Percentiles rank a stretch among this genome's conserved stretches.
Evolutionary conservation across 179 eudicot genomes (phyloP).

Genomic region (Camellia oleifera): DNA sequence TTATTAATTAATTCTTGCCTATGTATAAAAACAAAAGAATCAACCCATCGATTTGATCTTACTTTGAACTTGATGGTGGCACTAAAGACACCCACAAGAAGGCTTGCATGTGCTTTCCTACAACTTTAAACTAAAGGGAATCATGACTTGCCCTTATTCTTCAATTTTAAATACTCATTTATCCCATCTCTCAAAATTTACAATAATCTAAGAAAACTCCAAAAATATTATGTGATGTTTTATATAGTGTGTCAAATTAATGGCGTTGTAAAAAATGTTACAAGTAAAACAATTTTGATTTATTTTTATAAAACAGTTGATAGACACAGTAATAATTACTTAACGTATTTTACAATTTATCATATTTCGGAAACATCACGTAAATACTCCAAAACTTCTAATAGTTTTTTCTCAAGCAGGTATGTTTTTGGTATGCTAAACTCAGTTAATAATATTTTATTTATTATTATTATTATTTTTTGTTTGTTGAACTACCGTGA

Average conservation of each 20-base stretch:
- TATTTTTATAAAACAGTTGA: no score
- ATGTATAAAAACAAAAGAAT: neutral
- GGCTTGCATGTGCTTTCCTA: slow-evolving; percentile 26
- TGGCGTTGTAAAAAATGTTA: no score
- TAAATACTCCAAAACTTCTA: no score
- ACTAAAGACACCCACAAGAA: slow-evolving; percentile 27
- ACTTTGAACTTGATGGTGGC: slow-evolving; percentile 5
- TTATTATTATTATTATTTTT: neutral
- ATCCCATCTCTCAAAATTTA: slow-evolving; percentile 2
- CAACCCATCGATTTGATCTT: neutral
- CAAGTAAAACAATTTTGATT: no score
- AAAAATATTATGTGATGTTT: no score
- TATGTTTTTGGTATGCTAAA: neutral
- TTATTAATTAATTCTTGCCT: neutral
- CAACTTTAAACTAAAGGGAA: slow-evolving; percentile 13
- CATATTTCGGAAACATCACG: no score
- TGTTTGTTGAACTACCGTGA: slow-evolving; percentile 14
- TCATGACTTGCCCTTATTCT: slow-evolving; percentile 17
- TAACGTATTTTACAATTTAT: no score
- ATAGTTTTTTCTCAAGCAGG: no score
- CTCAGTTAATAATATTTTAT: neutral
- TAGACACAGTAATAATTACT: no score
- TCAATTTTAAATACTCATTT: neutral
- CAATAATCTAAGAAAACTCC: no score
- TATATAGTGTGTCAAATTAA: no score